Evolutionary conservation across 106 monocot species (phyloP).

Genomic region (Alisma plantagoaquatica): DNA sequence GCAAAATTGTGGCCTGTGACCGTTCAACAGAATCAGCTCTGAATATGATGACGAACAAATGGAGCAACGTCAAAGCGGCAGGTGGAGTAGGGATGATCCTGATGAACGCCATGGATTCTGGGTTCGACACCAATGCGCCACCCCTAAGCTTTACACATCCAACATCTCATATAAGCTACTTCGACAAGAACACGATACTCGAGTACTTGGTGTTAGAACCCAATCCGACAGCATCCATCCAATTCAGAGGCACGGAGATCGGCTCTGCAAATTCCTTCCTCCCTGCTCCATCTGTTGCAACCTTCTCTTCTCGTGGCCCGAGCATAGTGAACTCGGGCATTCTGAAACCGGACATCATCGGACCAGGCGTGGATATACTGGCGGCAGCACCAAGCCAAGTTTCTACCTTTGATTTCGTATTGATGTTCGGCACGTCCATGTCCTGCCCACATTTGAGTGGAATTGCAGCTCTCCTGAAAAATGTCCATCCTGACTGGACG

Average conservation of each 20-base stretch:
- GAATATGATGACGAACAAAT: neutral
- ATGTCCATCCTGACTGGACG: constrained; percentile 38
- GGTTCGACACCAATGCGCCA: neutral
- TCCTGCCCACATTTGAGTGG: constrained; percentile 40
- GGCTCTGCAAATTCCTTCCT: too few relatives aligned
- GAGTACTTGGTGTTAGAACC: neutral
- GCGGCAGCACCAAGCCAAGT: neutral
- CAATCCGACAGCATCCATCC: neutral
- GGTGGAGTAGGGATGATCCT: constrained; percentile 5
- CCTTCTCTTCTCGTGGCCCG: constrained; percentile 1
- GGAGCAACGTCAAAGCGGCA: neutral
- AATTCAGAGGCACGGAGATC: neutral
- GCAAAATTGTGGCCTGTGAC: constrained; percentile 7
- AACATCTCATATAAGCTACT: neutral
- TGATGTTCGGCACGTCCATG: constrained; percentile 36
- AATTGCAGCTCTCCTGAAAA: constrained; percentile 27
- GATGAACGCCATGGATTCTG: neutral
- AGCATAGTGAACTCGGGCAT: neutral
- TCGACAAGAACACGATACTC: neutral
- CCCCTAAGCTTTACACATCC: neutral
- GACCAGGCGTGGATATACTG: neutral
- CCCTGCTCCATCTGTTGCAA: neutral
- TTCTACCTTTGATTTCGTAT: neutral
- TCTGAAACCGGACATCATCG: neutral
- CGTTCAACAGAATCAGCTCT: too few relatives aligned